Conservation (phyloP, 352 stramenopile genomes). For the Detonula confervacea region DNA sequence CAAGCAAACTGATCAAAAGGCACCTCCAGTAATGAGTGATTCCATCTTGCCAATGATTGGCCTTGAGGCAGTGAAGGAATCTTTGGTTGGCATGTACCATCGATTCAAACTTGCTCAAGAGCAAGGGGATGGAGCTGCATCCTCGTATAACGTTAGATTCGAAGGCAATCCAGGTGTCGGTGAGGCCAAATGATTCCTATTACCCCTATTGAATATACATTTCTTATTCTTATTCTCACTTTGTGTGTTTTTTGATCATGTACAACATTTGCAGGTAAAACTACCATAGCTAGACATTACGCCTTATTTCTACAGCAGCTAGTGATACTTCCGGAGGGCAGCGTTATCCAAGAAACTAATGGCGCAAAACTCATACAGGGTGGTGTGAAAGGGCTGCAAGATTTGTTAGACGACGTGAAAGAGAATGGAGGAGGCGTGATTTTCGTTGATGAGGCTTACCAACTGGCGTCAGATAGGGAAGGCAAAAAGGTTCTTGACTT, state of each 20-base stretch:
- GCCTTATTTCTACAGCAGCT: slow-evolving; percentile 38
- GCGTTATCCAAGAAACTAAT: slow-evolving; percentile 43
- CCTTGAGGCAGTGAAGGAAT: slow-evolving; percentile 39
- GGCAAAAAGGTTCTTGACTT: slow-evolving; percentile 47
- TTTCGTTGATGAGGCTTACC: slow-evolving; percentile 94
- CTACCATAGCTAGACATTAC: slow-evolving; percentile 36
- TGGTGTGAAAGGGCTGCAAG: slow-evolving; percentile 59
- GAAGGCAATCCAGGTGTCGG: slow-evolving; percentile 36
- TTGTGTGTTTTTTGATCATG: too few relatives aligned
- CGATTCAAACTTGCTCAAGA: slow-evolving; percentile 33
- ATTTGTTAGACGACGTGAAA: slow-evolving; percentile 74
- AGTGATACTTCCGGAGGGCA: slow-evolving; percentile 25
- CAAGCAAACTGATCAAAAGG: slow-evolving; percentile 23
- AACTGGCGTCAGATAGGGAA: slow-evolving; percentile 84
- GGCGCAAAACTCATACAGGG: slow-evolving; percentile 40
- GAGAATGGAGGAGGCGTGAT: slow-evolving; percentile 86
- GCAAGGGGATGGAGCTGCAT: slow-evolving; percentile 30
- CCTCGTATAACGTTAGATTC: slow-evolving; percentile 36
- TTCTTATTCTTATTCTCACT: too few relatives aligned
- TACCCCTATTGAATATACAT: too few relatives aligned
- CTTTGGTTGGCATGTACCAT: slow-evolving; percentile 41
- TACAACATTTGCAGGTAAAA: slow-evolving; percentile 28
- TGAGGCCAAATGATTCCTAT: slow-evolving; percentile 2
- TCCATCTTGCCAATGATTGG: slow-evolving; percentile 47
- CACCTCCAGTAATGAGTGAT: slow-evolving; percentile 32